Conservation (phyloP, 768 basidiomycete species). For the Pleurotus pulmonarius region DNA sequence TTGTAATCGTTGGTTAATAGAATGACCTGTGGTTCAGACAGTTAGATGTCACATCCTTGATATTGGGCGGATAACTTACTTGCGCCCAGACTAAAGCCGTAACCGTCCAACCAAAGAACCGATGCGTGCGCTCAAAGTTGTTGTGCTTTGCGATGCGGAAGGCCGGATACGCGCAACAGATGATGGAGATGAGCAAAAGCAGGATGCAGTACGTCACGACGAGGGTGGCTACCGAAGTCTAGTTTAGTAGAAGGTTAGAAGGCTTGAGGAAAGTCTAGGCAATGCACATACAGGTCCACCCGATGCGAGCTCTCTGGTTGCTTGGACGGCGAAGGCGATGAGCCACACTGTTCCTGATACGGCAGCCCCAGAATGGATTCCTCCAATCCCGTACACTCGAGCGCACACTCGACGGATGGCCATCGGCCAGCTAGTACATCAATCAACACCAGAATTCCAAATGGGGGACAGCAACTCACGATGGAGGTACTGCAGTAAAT, state of each 20-base stretch:
- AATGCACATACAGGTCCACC: slow-evolving; percentile 4
- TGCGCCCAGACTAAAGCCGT: slow-evolving; percentile 38
- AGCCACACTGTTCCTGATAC: slow-evolving; percentile 52
- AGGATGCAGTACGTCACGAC: slow-evolving; percentile 35
- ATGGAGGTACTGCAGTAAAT: slow-evolving; percentile 33
- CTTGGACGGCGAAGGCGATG: slow-evolving; percentile 41
- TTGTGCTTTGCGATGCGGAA: slow-evolving; percentile 35
- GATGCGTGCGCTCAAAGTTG: slow-evolving; percentile 38
- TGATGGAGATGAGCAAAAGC: slow-evolving; percentile 28
- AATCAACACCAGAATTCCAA: background rate
- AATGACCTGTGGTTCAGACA: slow-evolving; percentile 19
- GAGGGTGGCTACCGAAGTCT: slow-evolving; percentile 29
- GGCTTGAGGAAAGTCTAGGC: background rate
- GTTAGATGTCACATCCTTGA: background rate
- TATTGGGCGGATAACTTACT: slow-evolving; percentile 18
- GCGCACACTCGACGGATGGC: slow-evolving; percentile 43
- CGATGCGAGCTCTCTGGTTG: slow-evolving; percentile 31
- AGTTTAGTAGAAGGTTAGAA: too few relatives aligned
- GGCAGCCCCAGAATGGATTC: slow-evolving; percentile 51
- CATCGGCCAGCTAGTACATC: slow-evolving; percentile 25
- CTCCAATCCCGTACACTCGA: slow-evolving; percentile 52
- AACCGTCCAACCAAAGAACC: slow-evolving; percentile 42
- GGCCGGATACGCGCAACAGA: slow-evolving; percentile 35
- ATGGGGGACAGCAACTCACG: slow-evolving; percentile 5
- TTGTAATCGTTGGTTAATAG: slow-evolving; percentile 35